These are phyloP conservation scores for Chlamydomonas sp. DNA, from an alignment of 139 green algal species.

Conservation along the genomic window DNA sequence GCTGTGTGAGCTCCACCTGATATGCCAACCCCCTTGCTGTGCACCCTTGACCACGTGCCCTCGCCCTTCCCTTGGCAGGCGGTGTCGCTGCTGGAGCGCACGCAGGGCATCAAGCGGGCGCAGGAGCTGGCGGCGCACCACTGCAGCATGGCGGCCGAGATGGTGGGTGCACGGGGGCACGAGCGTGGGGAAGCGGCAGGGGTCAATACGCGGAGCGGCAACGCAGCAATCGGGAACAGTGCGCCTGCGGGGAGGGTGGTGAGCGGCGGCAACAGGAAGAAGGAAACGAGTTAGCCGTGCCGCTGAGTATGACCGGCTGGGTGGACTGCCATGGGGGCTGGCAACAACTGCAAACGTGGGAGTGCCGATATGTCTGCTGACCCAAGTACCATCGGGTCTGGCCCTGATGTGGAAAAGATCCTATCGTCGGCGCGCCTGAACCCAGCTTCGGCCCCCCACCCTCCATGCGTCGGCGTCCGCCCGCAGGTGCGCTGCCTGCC, in stretches of 20 bases:
- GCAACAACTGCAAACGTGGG: no score
- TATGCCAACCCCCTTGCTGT: neutral
- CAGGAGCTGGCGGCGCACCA: conserved; percentile 83
- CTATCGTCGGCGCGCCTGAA: neutral
- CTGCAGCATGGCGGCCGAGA: conserved; percentile 57
- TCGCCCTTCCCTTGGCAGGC: conserved; percentile 40
- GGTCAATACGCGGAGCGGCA: no score
- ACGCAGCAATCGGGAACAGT: no score
- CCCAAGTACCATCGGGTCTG: neutral
- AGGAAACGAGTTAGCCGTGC: no score
- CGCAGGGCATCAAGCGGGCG: conserved; percentile 75
- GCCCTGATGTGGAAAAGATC: neutral
- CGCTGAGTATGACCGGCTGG: no score
- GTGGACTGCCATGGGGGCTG: no score
- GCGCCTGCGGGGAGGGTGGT: no score
- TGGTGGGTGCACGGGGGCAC: conserved; percentile 44
- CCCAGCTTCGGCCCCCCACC: neutral
- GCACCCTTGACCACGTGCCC: neutral
- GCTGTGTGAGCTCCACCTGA: no score
- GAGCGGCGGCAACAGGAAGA: no score
- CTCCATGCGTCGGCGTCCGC: neutral
- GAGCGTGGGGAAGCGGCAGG: neutral
- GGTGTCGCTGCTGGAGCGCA: conserved; percentile 65
- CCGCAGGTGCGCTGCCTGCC: conserved; percentile 67
- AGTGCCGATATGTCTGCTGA: no score